phyloP scores from a whole-genome alignment of 2,329 filamentous ascomycete genomes.

The Colletotrichum gigasporum region DNA sequence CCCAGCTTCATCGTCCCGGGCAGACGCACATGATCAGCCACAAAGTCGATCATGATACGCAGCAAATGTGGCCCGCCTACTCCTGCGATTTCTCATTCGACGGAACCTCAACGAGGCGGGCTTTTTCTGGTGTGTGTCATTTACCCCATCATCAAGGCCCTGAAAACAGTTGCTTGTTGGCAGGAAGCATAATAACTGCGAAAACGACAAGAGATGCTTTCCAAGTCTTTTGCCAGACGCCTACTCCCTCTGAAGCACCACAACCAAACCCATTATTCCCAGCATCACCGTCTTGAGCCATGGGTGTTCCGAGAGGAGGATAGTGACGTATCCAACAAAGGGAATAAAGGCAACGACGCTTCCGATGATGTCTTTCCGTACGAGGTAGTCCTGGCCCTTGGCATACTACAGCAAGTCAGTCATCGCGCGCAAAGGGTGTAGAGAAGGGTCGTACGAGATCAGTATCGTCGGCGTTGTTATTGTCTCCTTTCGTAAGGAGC shows the following conservation, averaged over 20 bases:
- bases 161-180: not conserved
- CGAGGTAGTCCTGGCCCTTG: constrained; percentile 84
- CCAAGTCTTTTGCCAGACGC: not conserved
- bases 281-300: constrained; percentile 97
- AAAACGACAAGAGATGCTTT: not conserved
- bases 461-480: constrained; percentile 92
- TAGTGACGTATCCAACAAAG: constrained; percentile 96
- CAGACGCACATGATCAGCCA: too few relatives aligned
- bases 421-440: constrained; percentile 32
- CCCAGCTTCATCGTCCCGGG: too few relatives aligned
- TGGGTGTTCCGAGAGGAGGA: constrained; percentile 92
- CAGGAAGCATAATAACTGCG: not conserved
- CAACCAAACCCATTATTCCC: constrained; percentile 93
- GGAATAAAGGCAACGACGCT: constrained; percentile 92
- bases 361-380: constrained; percentile 89
- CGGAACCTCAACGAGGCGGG: not conserved
- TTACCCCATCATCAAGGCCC: not conserved
- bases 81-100: not conserved
- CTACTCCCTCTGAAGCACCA: constrained; percentile 90
- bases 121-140: not conserved
- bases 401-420: constrained; percentile 73
- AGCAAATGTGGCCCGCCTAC: too few relatives aligned
- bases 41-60: too few relatives aligned
- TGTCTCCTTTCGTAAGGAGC: constrained; percentile 96
- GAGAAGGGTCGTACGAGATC: constrained; percentile 56